phyloP scores from a whole-genome alignment of 345 rosid species.

The Laguncularia racemosa region DNA sequence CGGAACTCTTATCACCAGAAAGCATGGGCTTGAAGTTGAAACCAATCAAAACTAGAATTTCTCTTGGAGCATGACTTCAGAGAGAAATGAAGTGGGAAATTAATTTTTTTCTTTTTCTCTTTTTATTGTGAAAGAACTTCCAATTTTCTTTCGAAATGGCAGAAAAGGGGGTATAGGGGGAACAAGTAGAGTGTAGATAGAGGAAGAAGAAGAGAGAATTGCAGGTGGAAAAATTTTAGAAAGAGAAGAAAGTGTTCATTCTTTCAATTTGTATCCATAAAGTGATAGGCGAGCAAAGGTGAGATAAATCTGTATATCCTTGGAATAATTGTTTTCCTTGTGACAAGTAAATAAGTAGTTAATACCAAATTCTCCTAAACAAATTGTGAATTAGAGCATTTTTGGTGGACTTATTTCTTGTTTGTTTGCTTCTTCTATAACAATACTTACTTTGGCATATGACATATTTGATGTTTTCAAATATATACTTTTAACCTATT shows the following conservation, averaged over 20 bases:
- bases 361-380: background rate
- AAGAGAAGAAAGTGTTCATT: constrained; percentile 8
- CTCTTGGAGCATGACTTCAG: constrained; percentile 12
- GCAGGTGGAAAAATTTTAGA: constrained; percentile 3
- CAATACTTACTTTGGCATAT: no score
- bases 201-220: constrained; percentile 6
- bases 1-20: constrained; percentile 94
- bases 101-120: background rate
- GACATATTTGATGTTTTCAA: no score
- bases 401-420: background rate
- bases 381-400: background rate
- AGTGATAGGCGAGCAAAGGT: background rate
- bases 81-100: background rate
- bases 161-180: constrained; percentile 1
- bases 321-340: constrained; percentile 4
- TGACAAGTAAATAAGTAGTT: constrained; percentile 4
- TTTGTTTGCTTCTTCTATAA: background rate
- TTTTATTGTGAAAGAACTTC: background rate
- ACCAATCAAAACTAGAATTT: constrained; percentile 75
- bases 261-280: constrained; percentile 10
- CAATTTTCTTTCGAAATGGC: constrained; percentile 1
- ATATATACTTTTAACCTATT: no score
- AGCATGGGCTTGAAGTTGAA: constrained; percentile 98
- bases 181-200: constrained; percentile 14
- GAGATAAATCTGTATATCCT: constrained; percentile 10